Percentiles rank a stretch among this genome's conserved stretches.
phyloP scores from a whole-genome alignment of 1,139 yeast species.

The Suzukiozyma palmioleophila region DNA sequence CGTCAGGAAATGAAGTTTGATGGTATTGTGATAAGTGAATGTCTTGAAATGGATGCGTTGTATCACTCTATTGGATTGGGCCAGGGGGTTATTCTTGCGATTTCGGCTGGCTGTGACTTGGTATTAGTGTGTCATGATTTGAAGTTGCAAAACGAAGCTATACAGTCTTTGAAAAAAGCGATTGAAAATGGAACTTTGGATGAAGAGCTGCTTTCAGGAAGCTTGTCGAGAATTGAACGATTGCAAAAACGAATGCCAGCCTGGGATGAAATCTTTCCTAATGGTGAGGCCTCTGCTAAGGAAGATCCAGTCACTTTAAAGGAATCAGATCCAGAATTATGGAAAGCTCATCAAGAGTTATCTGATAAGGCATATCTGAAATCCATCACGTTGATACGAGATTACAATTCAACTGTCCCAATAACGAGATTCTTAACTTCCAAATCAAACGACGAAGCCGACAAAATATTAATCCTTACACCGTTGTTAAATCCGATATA shows the following conservation, averaged over 20 bases:
- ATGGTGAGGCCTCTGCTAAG: constrained; percentile 29
- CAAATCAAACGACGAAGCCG: constrained; percentile 17
- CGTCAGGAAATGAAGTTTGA: constrained; percentile 51
- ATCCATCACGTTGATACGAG: constrained; percentile 55
- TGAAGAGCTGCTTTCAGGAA: constrained; percentile 37
- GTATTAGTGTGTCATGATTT: constrained; percentile 60
- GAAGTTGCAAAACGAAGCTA: constrained; percentile 56
- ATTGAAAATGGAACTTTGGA: constrained; percentile 50
- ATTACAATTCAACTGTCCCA: constrained; percentile 50
- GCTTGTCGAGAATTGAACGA: constrained; percentile 41
- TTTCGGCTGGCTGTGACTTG: constrained; percentile 64
- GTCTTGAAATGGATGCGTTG: constrained; percentile 62
- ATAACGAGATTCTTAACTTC: constrained; percentile 36
- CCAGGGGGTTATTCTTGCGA: constrained; percentile 61
- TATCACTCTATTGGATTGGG: constrained; percentile 62
- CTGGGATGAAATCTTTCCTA: constrained; percentile 48
- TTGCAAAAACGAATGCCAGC: constrained; percentile 41
- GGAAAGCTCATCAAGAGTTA: constrained; percentile 42
- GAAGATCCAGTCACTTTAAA: constrained; percentile 22
- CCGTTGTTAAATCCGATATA: constrained; percentile 50
- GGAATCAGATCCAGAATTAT: constrained; percentile 25
- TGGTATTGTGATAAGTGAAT: constrained; percentile 62
- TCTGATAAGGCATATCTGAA: constrained; percentile 47
- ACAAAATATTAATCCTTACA: constrained; percentile 47
- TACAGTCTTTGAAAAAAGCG: constrained; percentile 52